These are phyloP conservation scores for Neofusicoccum parvum DNA, from an alignment of 2,329 filamentous ascomycete species.

Conservation along the genomic window DNA sequence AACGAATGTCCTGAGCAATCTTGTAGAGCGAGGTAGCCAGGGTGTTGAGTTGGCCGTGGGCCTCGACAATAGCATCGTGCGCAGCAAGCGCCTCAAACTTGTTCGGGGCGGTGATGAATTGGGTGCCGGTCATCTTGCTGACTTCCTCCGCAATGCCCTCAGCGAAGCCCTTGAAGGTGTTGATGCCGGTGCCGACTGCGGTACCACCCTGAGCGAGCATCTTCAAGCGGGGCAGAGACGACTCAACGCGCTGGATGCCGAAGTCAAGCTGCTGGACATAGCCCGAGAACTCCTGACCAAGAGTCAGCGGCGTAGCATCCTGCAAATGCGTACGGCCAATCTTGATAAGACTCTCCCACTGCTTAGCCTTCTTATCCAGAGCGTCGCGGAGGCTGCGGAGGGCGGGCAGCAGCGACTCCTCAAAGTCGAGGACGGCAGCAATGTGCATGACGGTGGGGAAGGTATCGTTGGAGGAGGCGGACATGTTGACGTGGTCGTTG, in stretches of 20 bases:
- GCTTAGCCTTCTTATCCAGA: slow-evolving; percentile 83
- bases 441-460: slow-evolving; percentile 99
- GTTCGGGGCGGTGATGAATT: slow-evolving; percentile 96
- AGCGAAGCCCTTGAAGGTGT: slow-evolving; percentile 95
- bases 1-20: slow-evolving; percentile 97
- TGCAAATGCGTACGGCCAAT: slow-evolving; percentile 97
- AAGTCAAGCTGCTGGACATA: slow-evolving; percentile 94
- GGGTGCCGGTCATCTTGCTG: slow-evolving; percentile 84
- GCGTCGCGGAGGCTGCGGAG: slow-evolving; percentile 80
- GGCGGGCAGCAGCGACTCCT: slow-evolving; percentile 80
- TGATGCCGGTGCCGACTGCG: slow-evolving; percentile 94
- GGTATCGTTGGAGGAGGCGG: slow-evolving; percentile 96
- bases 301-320: slow-evolving; percentile 92
- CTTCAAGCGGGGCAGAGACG: slow-evolving; percentile 78
- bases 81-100: slow-evolving; percentile 98
- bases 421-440: slow-evolving; percentile 90
- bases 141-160: slow-evolving; percentile 92
- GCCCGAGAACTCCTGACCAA: slow-evolving; percentile 96
- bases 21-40: slow-evolving; percentile 91
- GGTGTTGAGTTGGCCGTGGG: slow-evolving; percentile 90
- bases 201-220: slow-evolving; percentile 94
- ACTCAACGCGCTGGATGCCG: slow-evolving; percentile 84
- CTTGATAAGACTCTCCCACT: slow-evolving; percentile 96
- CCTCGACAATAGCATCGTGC: slow-evolving; percentile 94
- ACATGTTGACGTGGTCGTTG: slow-evolving; percentile 99